Evolutionary conservation across 2,329 filamentous ascomycete species (phyloP), one percentile per base, ranked within the genome.

Genomic region (Rosellinia necatrix): DNA sequence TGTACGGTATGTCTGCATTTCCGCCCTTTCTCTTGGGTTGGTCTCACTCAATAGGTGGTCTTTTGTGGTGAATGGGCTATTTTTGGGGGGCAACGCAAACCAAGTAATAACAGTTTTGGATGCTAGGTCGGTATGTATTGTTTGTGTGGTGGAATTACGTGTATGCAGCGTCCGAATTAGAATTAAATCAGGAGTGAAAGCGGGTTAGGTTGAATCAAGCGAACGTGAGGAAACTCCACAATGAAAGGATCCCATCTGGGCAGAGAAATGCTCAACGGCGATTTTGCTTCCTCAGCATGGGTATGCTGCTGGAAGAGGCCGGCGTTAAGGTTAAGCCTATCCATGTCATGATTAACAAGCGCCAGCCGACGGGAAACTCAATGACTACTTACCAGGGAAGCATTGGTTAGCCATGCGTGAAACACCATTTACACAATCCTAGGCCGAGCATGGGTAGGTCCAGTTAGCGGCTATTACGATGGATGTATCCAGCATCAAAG

Each of bases 81-180:
- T 55, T 55, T 44, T 9, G 40, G 46, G 27, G 13, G 38, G 29
- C n/a, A 44, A 29, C 13, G 24, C 30, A 51, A 37, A n/a, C n/a
- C n/a, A n/a, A n/a, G n/a, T n/a, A n/a, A n/a, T n/a, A n/a, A n/a
- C n/a, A n/a, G n/a, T n/a, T n/a, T n/a, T n/a, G n/a, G n/a, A n/a
- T n/a, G n/a, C n/a, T 21, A 37, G 34, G n/a, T 5, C 13, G 13
- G 13, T 4, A 35, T 35, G 32, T 15, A 5, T 15, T 35, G n/a
- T n/a, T n/a, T n/a, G n/a, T n/a, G n/a, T n/a, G n/a, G n/a, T n/a
- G n/a, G n/a, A n/a, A n/a, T n/a, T n/a, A n/a, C n/a, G n/a, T n/a
- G n/a, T n/a, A n/a, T n/a, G n/a, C n/a, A n/a, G n/a, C n/a, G n/a
- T n/a, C n/a, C n/a, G n/a, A n/a, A n/a, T n/a, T n/a, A n/a, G n/a